These are phyloP conservation scores for Sarocladium strictum DNA, from an alignment of 2,329 filamentous ascomycete species.

Conservation along the genomic window DNA sequence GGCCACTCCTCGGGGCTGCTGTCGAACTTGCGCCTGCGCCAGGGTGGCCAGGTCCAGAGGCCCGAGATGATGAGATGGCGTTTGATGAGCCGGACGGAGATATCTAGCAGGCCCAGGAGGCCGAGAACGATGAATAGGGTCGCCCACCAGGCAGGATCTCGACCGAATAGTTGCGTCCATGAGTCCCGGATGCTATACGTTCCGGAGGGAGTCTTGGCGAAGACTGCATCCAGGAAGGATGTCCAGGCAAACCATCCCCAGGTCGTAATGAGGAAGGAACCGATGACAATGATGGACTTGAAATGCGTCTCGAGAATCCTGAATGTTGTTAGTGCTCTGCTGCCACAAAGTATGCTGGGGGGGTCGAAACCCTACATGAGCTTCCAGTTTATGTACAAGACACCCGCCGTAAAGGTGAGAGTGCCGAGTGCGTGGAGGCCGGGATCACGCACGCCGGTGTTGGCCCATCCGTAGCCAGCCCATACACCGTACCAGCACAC, in stretches of 20 bases:
- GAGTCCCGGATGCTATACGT: constrained; percentile 64
- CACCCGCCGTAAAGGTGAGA: constrained; percentile 63
- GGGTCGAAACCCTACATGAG: constrained; percentile 53
- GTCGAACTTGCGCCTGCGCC: constrained; percentile 26
- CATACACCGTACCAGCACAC: constrained; percentile 64
- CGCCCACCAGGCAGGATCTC: constrained; percentile 68
- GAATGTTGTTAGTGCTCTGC: not conserved
- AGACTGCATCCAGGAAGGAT: constrained; percentile 60
- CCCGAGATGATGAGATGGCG: constrained; percentile 39
- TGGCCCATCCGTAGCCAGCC: constrained; percentile 43
- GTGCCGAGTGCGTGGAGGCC: constrained; percentile 69
- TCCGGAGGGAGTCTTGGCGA: constrained; percentile 40
- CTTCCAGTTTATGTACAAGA: constrained; percentile 71
- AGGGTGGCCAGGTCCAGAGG: constrained; percentile 41
- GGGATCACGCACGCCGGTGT: constrained; percentile 52
- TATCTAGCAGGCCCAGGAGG: constrained; percentile 57
- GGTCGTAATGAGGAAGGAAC: constrained; percentile 52
- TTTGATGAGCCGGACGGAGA: constrained; percentile 48
- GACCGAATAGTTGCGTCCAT: constrained; percentile 62
- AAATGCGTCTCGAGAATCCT: constrained; percentile 71
- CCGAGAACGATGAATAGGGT: constrained; percentile 59
- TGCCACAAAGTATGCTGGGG: not conserved
- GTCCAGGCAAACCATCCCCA: constrained; percentile 71
- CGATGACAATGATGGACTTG: constrained; percentile 59
- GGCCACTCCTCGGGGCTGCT: constrained; percentile 44